Evolutionary conservation across 2,329 filamentous ascomycete species (phyloP), one percentile per base, ranked within the genome.

Genomic region (Delphinella strobiligena): DNA sequence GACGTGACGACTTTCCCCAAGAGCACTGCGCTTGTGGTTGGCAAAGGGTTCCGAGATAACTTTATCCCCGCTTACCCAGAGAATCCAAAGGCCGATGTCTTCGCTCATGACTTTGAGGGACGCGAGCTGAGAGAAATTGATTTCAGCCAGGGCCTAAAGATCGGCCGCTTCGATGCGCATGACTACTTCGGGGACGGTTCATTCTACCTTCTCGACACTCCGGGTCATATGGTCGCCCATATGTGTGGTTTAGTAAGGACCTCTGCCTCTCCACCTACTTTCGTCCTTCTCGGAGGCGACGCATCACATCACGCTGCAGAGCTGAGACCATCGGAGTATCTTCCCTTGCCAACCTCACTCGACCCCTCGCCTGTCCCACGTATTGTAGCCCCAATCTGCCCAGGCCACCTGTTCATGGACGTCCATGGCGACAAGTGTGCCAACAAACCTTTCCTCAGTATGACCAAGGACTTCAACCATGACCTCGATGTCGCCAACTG

Each of bases 101-200:
- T 55, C 15, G 61, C 68, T 30, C 55, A 51, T 17, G 64, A 66
- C 42, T 66, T 63, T 41, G 50, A 58, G 34, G 51, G 52, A 4
- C 55, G 67, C 31, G 46, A 60, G 18, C 46, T 66, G 1, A 45
- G 49, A 2, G 58, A 62, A 41, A 49, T 62, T 10, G 38, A 47
- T 31, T 56, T 65, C 30, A 43, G 53, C 11, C 33, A 32, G 16
- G 11, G 10, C 15, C 14, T 65, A 2, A 58, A 61, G 40, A 64
- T 71, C 17, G 67, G 64, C 1, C 49, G 58, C 4, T 70, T 69
- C 46, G 47, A 55, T 22, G 67, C 68, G 1, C 52, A 59, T 16
- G 72, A 76, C 49, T 75, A 64, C 48, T 76, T 74, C 40, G 63
- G 63, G 2, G 71, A 76, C 48, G 72, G 71, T 1, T 64, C 57